Evolutionary conservation across 1,284 basidiomycete species (phyloP), one percentile per base, ranked within the genome.

Genomic region (Pascua sp.): DNA sequence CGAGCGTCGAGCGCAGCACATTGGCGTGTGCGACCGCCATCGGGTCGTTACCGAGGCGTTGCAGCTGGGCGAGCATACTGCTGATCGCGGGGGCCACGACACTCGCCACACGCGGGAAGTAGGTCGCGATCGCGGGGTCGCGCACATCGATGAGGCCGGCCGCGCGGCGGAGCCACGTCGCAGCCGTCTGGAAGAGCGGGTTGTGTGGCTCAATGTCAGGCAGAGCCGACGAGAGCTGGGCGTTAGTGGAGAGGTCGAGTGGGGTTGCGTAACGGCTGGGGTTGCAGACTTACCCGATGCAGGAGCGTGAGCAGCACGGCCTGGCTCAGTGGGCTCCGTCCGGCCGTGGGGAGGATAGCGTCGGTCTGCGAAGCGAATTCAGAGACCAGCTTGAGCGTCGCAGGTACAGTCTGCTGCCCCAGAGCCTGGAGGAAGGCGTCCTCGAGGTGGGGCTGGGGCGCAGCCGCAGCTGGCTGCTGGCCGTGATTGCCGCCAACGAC

Each of bases 271-370:
- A 7, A 32, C 24, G 7, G 24, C 24, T 32, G 4, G 4, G 3
- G 7, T 32, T 32, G 24, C 24, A 47, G 11, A 64, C 67, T 66
- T 40, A 73, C 67, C 15, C 70, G 53, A 56, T 75, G 72, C 11
- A 69, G 55, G 10, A 75, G 60, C 11, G 73, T 70, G 17, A 75
- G 56, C 2, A 73, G 56, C 9, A 73, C 67, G 2, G 73, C 67
- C 54, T 71, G 70, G 12, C 63, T 66, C 16, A 75, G 51, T 2
- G 63, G 62, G 17, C 65, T 63, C 42, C 58, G 42, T 42, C 11
- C 42, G 0, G 54, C 54, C n/a, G 15, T 39, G 2, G 55, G 60
- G 8, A 72, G 56, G 24, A 60, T 49, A 12, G 41, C 5, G 15
- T 69, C 68, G 0, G 65, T 66, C 36, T 59, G 44, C 18, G 42